A percentile compares a stretch with the other conserved stretches of the same genome.
These are phyloP conservation scores for Phaffia tasmanica DNA, from an alignment of 768 basidiomycete species.

Conservation along the genomic window DNA sequence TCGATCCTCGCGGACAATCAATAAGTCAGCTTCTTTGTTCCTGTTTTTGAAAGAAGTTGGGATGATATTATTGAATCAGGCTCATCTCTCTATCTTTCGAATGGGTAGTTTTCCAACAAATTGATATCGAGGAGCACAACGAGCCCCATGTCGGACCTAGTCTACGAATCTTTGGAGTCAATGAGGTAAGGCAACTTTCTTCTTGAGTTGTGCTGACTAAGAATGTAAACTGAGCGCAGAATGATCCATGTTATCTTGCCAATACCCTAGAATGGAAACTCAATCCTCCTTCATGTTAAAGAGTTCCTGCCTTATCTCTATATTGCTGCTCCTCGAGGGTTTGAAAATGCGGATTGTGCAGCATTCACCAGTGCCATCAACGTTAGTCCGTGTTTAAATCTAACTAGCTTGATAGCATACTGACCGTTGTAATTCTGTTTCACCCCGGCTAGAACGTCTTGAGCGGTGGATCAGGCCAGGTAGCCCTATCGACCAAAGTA, in stretches of 20 bases:
- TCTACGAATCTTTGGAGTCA: conserved; percentile 77
- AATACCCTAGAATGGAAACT: conserved; percentile 59
- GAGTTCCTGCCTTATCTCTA: conserved; percentile 91
- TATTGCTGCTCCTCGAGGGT: conserved; percentile 72
- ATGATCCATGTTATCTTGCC: background rate
- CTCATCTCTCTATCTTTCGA: background rate
- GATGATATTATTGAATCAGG: conserved; percentile 1
- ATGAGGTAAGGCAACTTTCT: conserved; percentile 40
- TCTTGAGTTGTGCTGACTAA: background rate
- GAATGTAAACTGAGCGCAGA: background rate
- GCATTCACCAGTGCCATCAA: conserved; percentile 62
- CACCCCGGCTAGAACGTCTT: conserved; percentile 2
- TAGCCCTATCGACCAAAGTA: conserved; percentile 21
- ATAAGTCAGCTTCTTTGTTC: conserved; percentile 47
- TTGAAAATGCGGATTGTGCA: conserved; percentile 54
- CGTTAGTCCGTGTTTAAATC: conserved; percentile 42
- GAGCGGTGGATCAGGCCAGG: conserved; percentile 8
- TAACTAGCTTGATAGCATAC: background rate
- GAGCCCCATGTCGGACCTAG: conserved; percentile 45
- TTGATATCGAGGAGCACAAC: conserved; percentile 68
- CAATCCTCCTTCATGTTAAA: conserved; percentile 70
- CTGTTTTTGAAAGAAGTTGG: background rate
- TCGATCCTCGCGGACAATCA: conserved; percentile 54
- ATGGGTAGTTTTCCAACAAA: conserved; percentile 81
- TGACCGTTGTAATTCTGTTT: background rate